Base-by-base conservation (phyloP, 331 rosid species). In the Acacia concinna region DNA sequence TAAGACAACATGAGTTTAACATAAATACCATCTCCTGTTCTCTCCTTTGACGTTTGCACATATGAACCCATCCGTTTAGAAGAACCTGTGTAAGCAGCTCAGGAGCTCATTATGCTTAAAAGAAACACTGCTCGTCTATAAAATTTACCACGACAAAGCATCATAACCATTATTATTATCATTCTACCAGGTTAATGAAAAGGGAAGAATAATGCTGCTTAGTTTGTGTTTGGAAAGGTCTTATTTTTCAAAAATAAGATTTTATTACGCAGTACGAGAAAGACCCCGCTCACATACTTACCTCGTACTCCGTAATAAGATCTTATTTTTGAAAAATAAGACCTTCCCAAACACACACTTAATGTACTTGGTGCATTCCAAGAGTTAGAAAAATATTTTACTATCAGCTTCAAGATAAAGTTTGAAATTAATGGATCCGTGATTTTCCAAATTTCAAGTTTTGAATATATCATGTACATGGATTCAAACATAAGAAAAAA, bases 1-100 rank as follows among this genome's bases (percentile, higher is more conserved):
- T 37, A 63, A 57, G 57, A 25, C 52, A 62, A 54, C 68, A 81
- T 80, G 76, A 79, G 35, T 78, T 44, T 8, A 81, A 27, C 44
- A 74, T 34, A 83, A 44, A 84, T 83, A 96, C 97, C 99, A 96
- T 87, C 90, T 96, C 99, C 68, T 96, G 98, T 84, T 93, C 92
- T 86, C 85, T 93, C 68, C 98, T 84, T 49, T 93, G 92, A 67
- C 86, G 93, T 83, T 81, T 91, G 89, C 43, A 91, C 82, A 93
- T 90, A 56, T 89, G 92, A 84, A 91, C 97, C 98, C 99, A 96
- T 74, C 90, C 99, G 67, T 86, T 96, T 73, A 93, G 98, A 79
- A 93, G 84, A 35, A 88, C 91, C 99, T 96, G 87, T 23, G 65
- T 40, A 73, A 56, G 80, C 71, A 73, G 20, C 44, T 41, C 57